phyloP scores from a whole-genome alignment of 805 yeast species.

The Zygotorulaspora florentina region DNA sequence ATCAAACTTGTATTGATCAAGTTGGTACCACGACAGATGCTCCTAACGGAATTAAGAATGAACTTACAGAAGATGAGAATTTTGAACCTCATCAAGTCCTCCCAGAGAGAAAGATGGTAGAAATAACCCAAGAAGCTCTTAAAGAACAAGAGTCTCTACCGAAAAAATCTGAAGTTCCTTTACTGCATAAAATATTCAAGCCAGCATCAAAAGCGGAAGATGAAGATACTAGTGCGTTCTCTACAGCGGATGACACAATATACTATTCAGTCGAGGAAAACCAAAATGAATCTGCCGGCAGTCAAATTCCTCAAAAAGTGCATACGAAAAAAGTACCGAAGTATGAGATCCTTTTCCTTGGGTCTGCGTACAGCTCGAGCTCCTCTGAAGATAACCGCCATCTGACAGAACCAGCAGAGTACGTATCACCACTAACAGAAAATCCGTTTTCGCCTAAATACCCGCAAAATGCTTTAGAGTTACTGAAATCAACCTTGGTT shows the following conservation, averaged over 20 bases:
- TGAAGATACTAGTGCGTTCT: not conserved
- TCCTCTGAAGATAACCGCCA: constrained; percentile 20
- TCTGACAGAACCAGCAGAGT: constrained; percentile 10
- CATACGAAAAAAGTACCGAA: not conserved
- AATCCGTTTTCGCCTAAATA: constrained; percentile 17
- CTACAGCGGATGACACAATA: constrained; percentile 11
- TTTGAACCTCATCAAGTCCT: too few relatives aligned
- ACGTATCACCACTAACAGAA: constrained; percentile 22
- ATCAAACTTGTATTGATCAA: too few relatives aligned
- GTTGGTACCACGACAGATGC: too few relatives aligned
- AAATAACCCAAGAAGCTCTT: not conserved
- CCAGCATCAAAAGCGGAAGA: not conserved
- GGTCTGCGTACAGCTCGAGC: constrained; percentile 24
- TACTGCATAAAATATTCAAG: constrained; percentile 3
- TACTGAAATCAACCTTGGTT: constrained; percentile 13
- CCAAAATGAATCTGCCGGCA: not conserved
- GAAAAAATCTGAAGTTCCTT: not conserved
- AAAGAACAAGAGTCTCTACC: not conserved
- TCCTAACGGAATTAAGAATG: too few relatives aligned
- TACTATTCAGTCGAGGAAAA: constrained; percentile 19
- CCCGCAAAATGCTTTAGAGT: constrained; percentile 3
- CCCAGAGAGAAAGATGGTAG: not conserved
- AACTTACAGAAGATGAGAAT: too few relatives aligned
- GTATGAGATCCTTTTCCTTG: constrained; percentile 20
- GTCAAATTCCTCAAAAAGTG: not conserved